Percentiles rank a stretch among this genome's conserved stretches.
Conservation (phyloP, 352 stramenopile species). For the Plasmopara muralis region DNA sequence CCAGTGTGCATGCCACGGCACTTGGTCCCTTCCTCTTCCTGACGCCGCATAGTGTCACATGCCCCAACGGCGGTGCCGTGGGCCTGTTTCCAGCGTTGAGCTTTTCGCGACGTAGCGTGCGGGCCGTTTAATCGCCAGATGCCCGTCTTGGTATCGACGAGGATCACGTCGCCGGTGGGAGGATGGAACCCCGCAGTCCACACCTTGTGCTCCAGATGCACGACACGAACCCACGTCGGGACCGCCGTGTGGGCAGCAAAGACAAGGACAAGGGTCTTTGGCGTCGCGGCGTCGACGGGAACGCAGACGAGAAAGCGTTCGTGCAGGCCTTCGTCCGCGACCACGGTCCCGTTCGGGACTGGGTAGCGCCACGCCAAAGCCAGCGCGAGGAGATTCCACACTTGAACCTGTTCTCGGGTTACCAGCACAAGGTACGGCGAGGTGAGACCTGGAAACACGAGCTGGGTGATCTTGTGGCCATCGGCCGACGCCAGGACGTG, state of each 20-base stretch:
- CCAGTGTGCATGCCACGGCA: slow-evolving; percentile 38
- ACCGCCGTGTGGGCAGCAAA: slow-evolving; percentile 47
- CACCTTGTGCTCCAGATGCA: slow-evolving; percentile 27
- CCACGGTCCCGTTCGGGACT: slow-evolving; percentile 28
- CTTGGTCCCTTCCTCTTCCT: slow-evolving; percentile 38
- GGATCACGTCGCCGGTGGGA: slow-evolving; percentile 46
- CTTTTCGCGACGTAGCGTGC: slow-evolving; percentile 35
- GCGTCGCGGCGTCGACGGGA: slow-evolving; percentile 12
- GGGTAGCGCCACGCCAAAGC: slow-evolving; percentile 70
- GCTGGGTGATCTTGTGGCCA: slow-evolving; percentile 38
- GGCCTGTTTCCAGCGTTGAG: slow-evolving; percentile 29
- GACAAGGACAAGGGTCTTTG: slow-evolving; percentile 42
- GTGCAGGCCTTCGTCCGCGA: slow-evolving; percentile 28
- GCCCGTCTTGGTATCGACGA: slow-evolving; percentile 48
- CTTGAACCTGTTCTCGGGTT: slow-evolving; percentile 51
- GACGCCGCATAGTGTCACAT: slow-evolving; percentile 2
- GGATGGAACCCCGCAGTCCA: slow-evolving; percentile 61
- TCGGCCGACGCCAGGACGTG: slow-evolving; percentile 68
- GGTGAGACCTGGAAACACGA: slow-evolving; percentile 52
- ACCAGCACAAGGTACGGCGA: slow-evolving; percentile 61
- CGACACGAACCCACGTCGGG: slow-evolving; percentile 37
- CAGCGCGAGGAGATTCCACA: slow-evolving; percentile 67
- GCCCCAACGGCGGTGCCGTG: slow-evolving; percentile 17
- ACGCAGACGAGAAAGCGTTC: slow-evolving; percentile 56
- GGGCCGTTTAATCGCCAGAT: slow-evolving; percentile 54